phyloP scores from a whole-genome alignment of 73 alveolate genomes.

The Tetrahymena thermophila region DNA sequence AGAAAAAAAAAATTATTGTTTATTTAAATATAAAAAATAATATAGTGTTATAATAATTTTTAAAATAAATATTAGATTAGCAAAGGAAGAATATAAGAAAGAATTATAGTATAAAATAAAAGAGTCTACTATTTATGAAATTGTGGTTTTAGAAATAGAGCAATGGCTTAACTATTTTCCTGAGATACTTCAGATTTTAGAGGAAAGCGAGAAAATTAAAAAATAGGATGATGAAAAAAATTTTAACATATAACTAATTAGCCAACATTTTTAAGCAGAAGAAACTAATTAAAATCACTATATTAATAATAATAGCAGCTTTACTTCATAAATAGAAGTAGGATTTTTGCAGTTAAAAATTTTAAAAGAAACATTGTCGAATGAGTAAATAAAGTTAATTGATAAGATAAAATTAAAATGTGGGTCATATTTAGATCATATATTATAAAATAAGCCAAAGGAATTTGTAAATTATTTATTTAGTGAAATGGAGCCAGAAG shows the following conservation, averaged over 20 bases:
- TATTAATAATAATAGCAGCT: no score
- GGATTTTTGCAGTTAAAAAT: background rate
- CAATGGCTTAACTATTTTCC: background rate
- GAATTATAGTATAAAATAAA: background rate
- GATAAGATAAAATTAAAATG: background rate
- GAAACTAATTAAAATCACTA: background rate
- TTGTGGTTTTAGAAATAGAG: background rate
- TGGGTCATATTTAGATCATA: background rate
- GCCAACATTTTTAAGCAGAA: background rate
- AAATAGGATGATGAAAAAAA: background rate
- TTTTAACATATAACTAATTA: background rate
- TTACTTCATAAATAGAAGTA: background rate
- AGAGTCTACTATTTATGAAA: background rate
- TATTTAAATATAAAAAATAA: no score
- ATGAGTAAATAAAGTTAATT: background rate
- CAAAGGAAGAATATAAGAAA: background rate
- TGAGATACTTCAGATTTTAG: background rate
- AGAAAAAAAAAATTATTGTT: no score
- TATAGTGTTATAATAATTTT: no score
- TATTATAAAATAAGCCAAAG: background rate
- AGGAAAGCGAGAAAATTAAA: background rate
- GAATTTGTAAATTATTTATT: background rate
- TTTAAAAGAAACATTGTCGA: background rate
- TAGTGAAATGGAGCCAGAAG: background rate
- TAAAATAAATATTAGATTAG: background rate